These are phyloP conservation scores for Spongiforma sp. DNA, from an alignment of 1,284 basidiomycete species.

Conservation along the genomic window DNA sequence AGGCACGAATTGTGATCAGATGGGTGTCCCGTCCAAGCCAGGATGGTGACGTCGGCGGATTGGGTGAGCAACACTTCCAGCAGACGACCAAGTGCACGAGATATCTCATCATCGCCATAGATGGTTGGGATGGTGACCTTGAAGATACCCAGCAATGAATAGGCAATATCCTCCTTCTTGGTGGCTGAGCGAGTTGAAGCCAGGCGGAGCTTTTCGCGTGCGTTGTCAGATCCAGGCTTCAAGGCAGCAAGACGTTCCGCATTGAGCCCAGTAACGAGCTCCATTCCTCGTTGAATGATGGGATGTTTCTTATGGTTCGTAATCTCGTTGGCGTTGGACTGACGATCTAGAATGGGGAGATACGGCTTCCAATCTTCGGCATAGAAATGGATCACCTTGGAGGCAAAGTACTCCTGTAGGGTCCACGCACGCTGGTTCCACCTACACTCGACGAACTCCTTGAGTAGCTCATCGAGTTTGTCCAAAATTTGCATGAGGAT, in stretches of 20 bases:
- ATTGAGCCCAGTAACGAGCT: slow-evolving; percentile 17
- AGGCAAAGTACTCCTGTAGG: slow-evolving; percentile 31
- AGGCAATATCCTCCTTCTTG: slow-evolving; percentile 23
- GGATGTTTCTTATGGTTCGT: slow-evolving; percentile 23
- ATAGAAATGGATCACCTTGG: slow-evolving; percentile 24
- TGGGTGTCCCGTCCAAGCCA: slow-evolving; percentile 24
- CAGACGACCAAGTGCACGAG: slow-evolving; percentile 24
- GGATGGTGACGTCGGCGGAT: slow-evolving; percentile 18
- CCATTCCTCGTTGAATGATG: slow-evolving; percentile 25
- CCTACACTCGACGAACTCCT: slow-evolving; percentile 4
- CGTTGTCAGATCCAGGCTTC: slow-evolving; percentile 21
- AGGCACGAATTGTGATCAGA: slow-evolving; percentile 32
- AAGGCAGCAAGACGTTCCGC: slow-evolving; percentile 14
- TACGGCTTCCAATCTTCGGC: slow-evolving; percentile 29
- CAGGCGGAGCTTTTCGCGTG: slow-evolving; percentile 26
- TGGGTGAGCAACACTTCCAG: slow-evolving; percentile 24
- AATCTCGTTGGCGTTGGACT: neutral
- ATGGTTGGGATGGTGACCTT: slow-evolving; percentile 21
- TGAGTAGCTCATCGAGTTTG: neutral
- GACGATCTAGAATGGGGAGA: slow-evolving; percentile 2
- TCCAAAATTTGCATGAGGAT: neutral
- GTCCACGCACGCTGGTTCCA: slow-evolving; percentile 35
- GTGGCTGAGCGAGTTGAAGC: slow-evolving; percentile 24
- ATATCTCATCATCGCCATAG: slow-evolving; percentile 26
- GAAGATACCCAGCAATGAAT: slow-evolving; percentile 29